Evolutionary conservation across 73 alveolate species (phyloP), one percentile per base, ranked within the genome.

Genomic region (Paramecium octaurelia): DNA sequence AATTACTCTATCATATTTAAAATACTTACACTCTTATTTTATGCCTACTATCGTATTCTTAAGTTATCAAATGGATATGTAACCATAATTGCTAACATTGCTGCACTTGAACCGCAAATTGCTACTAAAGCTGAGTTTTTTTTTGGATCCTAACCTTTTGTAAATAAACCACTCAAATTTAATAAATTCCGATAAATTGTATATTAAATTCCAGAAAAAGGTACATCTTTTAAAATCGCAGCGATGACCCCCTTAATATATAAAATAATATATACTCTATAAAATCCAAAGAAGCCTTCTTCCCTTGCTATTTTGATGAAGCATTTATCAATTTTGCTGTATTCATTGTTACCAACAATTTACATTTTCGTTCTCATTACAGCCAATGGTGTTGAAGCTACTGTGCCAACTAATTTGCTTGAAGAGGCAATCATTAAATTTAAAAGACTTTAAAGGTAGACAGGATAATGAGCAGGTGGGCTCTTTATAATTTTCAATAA

Each of bases 351-450:
- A 3, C 87, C 87, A 12, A 73, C 36, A 35, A 73, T 34, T 73
- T 70, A 43, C 64, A 73, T 73, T 73, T 70, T 73, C 16, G 87
- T 73, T 73, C 40, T 70, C 86, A 70, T 70, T 1, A 73, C 87
- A 73, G 87, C 87, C 35, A 73, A 73, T 29, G 64, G 87, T 4
- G 87, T 64, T 31, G 84, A 64, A 7, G 44, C 44, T 12, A 64
- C 27, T 2, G 84, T 64, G n/a, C 77, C 86, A 8, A 34, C 86
- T 70, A 70, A 38, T 34, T 70, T 70, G 40, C 86, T 70, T 18
- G 86, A 70, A 31, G 86, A 27, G 9, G 86, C 86, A 24, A 70
- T 70, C 27, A 34, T 34, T 18, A 70, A 35, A 35, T 70, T 70
- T 38, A 70, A 16, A 6, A 68, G 9, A 23, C 48, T 23, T 27